Percentiles rank a stretch among this genome's conserved stretches.
Conservation (phyloP, 1,139 yeast genomes). For the Nakaseomyces bracarensis region DNA sequence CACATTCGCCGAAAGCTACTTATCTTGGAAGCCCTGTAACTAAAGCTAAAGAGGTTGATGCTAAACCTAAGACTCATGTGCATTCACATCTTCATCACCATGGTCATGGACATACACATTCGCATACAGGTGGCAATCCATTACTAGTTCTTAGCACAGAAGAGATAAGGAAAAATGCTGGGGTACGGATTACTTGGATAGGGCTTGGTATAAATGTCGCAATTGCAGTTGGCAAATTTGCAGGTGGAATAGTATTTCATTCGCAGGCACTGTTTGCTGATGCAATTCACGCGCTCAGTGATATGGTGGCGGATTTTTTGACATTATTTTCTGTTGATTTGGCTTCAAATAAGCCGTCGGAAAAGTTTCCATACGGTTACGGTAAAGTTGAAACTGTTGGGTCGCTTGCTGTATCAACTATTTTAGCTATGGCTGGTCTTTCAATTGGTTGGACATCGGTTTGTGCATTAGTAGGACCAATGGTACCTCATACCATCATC, state of each 20-base stretch:
- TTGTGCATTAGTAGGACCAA: constrained; percentile 56
- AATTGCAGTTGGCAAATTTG: constrained; percentile 81
- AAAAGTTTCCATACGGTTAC: constrained; percentile 72
- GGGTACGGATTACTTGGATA: constrained; percentile 85
- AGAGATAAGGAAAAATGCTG: constrained; percentile 56
- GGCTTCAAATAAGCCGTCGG: constrained; percentile 58
- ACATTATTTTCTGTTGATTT: constrained; percentile 84
- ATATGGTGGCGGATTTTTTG: constrained; percentile 78
- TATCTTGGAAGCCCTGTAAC: background rate
- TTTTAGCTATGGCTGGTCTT: constrained; percentile 75
- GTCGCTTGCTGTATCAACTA: constrained; percentile 74
- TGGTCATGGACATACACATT: constrained; percentile 32
- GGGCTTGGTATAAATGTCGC: constrained; percentile 80
- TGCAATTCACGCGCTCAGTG: constrained; percentile 89
- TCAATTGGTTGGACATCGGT: constrained; percentile 86
- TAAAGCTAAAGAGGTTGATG: background rate
- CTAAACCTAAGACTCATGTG: background rate
- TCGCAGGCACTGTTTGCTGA: constrained; percentile 92
- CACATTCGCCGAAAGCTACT: constrained; percentile 9
- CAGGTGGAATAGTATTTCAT: constrained; percentile 86
- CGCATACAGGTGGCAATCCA: constrained; percentile 28
- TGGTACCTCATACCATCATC: constrained; percentile 48
- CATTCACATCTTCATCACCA: constrained; percentile 28
- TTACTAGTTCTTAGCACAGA: constrained; percentile 34
- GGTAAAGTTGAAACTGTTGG: constrained; percentile 93